Conservation (phyloP, 495 filamentous ascomycete species). For the Annulohypoxylon nitens region DNA sequence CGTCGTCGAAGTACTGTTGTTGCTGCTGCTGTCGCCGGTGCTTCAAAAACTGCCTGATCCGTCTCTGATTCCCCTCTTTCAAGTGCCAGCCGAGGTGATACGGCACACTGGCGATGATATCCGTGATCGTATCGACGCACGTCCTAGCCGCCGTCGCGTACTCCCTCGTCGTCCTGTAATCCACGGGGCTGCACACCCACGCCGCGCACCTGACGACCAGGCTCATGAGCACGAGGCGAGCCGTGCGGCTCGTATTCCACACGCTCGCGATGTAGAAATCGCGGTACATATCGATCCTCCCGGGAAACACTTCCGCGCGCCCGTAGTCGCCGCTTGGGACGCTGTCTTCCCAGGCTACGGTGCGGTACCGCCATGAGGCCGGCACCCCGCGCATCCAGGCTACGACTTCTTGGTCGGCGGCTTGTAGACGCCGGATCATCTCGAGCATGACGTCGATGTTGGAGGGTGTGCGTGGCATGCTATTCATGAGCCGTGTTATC, state of each 20-base stretch:
- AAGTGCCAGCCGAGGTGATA: constrained; percentile 65
- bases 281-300: constrained; percentile 63
- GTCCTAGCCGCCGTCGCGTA: constrained; percentile 59
- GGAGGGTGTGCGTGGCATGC: constrained; percentile 51
- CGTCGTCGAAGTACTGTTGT: background rate
- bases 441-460: constrained; percentile 56
- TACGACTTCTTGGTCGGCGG: constrained; percentile 57
- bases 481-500: constrained; percentile 56
- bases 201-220: constrained; percentile 64
- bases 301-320: constrained; percentile 63
- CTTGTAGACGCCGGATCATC: constrained; percentile 59
- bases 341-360: constrained; percentile 61
- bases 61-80: constrained; percentile 20
- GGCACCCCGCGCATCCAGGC: constrained; percentile 60
- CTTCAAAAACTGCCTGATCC: background rate
- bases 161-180: constrained; percentile 67
- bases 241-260: constrained; percentile 62
- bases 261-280: constrained; percentile 65
- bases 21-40: background rate
- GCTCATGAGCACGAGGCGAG: constrained; percentile 60
- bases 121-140: constrained; percentile 60
- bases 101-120: constrained; percentile 65
- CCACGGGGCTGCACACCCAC: constrained; percentile 63
- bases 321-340: constrained; percentile 56
- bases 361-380: constrained; percentile 55